phyloP scores from a whole-genome alignment of 2,329 filamentous ascomycete species.

The Fusarium vanettenii region DNA sequence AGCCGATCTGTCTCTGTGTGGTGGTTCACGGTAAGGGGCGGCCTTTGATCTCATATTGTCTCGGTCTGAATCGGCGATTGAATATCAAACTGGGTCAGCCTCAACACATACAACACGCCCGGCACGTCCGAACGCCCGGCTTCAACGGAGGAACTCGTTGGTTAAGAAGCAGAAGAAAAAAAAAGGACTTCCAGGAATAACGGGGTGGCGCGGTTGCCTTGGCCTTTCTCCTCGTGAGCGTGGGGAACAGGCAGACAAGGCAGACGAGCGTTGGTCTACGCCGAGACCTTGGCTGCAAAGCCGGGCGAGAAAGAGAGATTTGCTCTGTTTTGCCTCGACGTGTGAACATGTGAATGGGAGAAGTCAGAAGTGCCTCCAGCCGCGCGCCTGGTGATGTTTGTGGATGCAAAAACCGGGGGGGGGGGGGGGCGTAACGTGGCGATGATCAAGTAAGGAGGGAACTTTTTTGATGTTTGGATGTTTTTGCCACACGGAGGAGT shows the following conservation, averaged over 20 bases:
- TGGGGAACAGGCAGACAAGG: slow-evolving; percentile 15
- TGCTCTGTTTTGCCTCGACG: not conserved
- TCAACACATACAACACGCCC: slow-evolving; percentile 6
- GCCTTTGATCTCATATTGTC: not conserved
- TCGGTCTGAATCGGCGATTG: slow-evolving; percentile 4
- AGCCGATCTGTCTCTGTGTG: not conserved
- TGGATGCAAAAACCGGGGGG: not conserved
- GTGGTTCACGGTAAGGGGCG: not conserved
- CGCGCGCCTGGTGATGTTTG: slow-evolving; percentile 1
- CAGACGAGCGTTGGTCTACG: slow-evolving; percentile 14
- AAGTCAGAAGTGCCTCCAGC: not conserved
- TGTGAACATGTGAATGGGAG: not conserved
- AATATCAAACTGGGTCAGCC: not conserved
- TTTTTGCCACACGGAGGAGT: not conserved
- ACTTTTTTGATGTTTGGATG: not conserved
- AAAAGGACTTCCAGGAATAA: slow-evolving; percentile 15
- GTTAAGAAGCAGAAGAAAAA: not conserved
- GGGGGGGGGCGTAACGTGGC: not conserved
- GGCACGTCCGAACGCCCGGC: slow-evolving; percentile 24
- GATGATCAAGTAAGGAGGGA: not conserved
- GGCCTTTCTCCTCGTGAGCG: slow-evolving; percentile 2
- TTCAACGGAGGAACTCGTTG: slow-evolving; percentile 27
- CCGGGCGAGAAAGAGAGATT: not conserved
- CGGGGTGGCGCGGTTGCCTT: slow-evolving; percentile 12
- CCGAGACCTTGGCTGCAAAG: not conserved